Base-by-base conservation (phyloP, 2,329 filamentous ascomycete species). In the Sporothrix euskadiensis region DNA sequence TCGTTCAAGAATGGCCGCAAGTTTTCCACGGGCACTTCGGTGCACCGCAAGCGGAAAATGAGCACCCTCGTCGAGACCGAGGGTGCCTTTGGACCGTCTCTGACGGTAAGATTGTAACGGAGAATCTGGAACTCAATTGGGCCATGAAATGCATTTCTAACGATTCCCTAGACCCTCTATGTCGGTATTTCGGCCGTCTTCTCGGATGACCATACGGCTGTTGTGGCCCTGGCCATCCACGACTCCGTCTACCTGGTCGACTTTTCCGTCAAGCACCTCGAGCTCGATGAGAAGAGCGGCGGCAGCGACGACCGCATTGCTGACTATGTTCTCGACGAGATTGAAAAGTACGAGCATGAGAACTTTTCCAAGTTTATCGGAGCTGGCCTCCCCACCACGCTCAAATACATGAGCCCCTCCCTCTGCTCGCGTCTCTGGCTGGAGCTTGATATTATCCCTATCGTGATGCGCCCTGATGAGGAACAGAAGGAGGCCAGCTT, bases 331-430 rank as follows among this genome's bases (percentile, higher is more conserved):
- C 81, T 93, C 75, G 76, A 78, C 0, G 83, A 87, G 66, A 82
- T 93, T 41, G 80, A 86, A 47, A 78, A 82, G 30, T 94, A 93
- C 77, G 88, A 90, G 76, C 83, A 87, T 57, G 84, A 87, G 14
- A 91, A 94, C 79, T 83, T 89, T 73, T 88, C 89, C 83, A 96
- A 95, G 81, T 91, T 94, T 77, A 85, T 94, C 26, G 92, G 92
- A 8, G 88, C 89, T 26, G 92, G 92, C n/a, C 83, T 95, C 71
- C 90, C 91, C 0, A 82, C 84, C 10, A 84, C 85, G 4, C 81
- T 93, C 71, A 84, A 88, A 61, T 82, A 87, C 10, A 83, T 88
- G 78, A 91, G 88, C 78, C 91, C 92, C 0, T 82, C 82, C 5
- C 84, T 94, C 0, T 91, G 90, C 77, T 89, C 91, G 0, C 88